Base-by-base conservation (phyloP, 371 early-diverging fungal species). In the Mortierella sp. region DNA sequence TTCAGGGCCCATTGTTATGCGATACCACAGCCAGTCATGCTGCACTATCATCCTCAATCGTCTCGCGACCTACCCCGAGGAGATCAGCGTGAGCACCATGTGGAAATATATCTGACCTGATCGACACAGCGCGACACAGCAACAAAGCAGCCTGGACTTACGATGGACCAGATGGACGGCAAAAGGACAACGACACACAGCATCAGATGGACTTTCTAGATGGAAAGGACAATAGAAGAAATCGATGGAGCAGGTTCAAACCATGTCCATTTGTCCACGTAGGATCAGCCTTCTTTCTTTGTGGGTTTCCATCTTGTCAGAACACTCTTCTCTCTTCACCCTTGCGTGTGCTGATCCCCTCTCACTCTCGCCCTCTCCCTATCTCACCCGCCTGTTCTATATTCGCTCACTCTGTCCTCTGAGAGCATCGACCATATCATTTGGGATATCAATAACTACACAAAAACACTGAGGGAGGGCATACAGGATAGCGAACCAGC, bases 1-100 rank as follows among this genome's bases (percentile, higher is more conserved):
- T 41, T 71, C 71, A 44, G 71, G 44, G 44, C 27, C 11, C 71
- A 71, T 46, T 48, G 48, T 48, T 48, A 71, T 46, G 48, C 71
- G 44, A n/a, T 44, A 29, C 27, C 44, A 48, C 48, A 48, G 27
- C 6, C 29, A 70, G 70, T n/a, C 43, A 70, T 44, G 44, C 51
- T 71, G 48, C 29, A 68, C 41, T 41, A 38, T 41, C 41, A 68
- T 68, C 68, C 68, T 68, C 41, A 8, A 29, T 49, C 32, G 12
- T 21, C 21, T 51, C 51, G 21, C 6, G 51, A 18, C 51, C 49
- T 24, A 12, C 32, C 63, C 16, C 41, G 68, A 41, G 68, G 43
- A 21, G 21, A 24, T 38, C 68, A 68, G 68, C 68, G 68, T 68
- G 68, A 68, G 68, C 68, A 41, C 10, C 68, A 21, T 8, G 38